A percentile compares a stretch with the other conserved stretches of the same genome.
These are phyloP conservation scores for Zygosaccharomyces bisporus DNA, from an alignment of 805 yeast genomes.

Conservation along the genomic window DNA sequence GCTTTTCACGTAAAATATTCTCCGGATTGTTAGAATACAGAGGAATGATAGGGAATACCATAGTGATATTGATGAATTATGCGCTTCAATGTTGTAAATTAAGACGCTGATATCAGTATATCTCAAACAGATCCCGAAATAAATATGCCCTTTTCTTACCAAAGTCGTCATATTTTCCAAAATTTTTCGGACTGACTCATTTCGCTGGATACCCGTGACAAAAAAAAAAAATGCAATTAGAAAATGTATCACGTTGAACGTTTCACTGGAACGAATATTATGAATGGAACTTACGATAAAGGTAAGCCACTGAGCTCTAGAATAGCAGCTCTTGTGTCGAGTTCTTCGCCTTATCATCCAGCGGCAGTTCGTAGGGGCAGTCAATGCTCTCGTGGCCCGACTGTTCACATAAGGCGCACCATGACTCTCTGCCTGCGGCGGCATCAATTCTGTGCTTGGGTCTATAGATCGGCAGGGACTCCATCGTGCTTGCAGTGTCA, in stretches of 20 bases:
- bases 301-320: no score
- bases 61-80: slow-evolving; percentile 11
- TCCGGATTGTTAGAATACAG: slow-evolving; percentile 24
- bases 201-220: neutral
- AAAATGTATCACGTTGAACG: slow-evolving; percentile 8
- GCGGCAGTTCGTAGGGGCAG: slow-evolving; percentile 67
- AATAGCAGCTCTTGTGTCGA: slow-evolving; percentile 12
- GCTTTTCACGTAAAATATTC: slow-evolving; percentile 15
- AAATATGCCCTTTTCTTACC: neutral
- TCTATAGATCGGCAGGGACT: slow-evolving; percentile 32
- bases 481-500: slow-evolving; percentile 12
- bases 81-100: neutral
- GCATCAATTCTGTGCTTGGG: slow-evolving; percentile 42
- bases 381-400: slow-evolving; percentile 84
- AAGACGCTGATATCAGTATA: neutral
- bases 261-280: slow-evolving; percentile 2
- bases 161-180: neutral
- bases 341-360: slow-evolving; percentile 6
- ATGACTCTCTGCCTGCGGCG: slow-evolving; percentile 65
- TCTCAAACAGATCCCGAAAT: neutral
- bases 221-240: slow-evolving; percentile 2
- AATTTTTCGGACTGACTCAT: slow-evolving; percentile 3
- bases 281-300: no score
- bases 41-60: slow-evolving; percentile 42
- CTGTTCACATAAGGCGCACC: slow-evolving; percentile 94